Conservation (phyloP, 805 yeast species). For the Spathaspora gorwiae region DNA sequence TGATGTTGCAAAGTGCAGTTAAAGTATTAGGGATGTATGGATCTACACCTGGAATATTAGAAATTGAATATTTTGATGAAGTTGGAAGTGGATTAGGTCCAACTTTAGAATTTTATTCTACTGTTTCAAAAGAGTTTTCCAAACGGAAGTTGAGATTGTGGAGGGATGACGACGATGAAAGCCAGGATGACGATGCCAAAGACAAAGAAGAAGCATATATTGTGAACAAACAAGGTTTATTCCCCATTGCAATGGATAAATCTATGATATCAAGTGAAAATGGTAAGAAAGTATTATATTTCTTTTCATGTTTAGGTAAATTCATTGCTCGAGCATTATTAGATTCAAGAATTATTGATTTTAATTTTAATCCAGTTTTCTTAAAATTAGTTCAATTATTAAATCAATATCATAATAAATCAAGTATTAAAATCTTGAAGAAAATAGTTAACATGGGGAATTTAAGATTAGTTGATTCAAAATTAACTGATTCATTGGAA, state of each 20-base stretch:
- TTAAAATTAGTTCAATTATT: slow-evolving; percentile 51
- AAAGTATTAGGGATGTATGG: slow-evolving; percentile 76
- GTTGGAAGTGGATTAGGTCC: slow-evolving; percentile 98
- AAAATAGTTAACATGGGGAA: slow-evolving; percentile 29
- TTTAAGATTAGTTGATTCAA: slow-evolving; percentile 51
- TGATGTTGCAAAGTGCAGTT: slow-evolving; percentile 69
- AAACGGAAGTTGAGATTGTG: slow-evolving; percentile 58
- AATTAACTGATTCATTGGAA: slow-evolving; percentile 53
- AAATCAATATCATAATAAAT: slow-evolving; percentile 10
- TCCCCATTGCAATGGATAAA: slow-evolving; percentile 60
- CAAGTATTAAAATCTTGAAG: slow-evolving; percentile 11
- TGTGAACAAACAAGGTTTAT: slow-evolving; percentile 50
- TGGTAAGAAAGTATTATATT: slow-evolving; percentile 40
- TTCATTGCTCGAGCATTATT: slow-evolving; percentile 82
- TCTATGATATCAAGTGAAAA: slow-evolving; percentile 20
- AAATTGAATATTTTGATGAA: slow-evolving; percentile 83
- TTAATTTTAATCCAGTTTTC: slow-evolving; percentile 67
- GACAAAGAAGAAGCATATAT: slow-evolving; percentile 30
- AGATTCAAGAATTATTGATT: slow-evolving; percentile 85
- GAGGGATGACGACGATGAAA: slow-evolving; percentile 43
- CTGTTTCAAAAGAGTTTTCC: slow-evolving; percentile 71
- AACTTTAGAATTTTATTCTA: slow-evolving; percentile 85
- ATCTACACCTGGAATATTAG: slow-evolving; percentile 72
- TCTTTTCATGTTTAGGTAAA: slow-evolving; percentile 69
- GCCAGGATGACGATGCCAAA: slow-evolving; percentile 4